Conservation (phyloP, 1,139 yeast genomes). For the Diutina rugosa region DNA sequence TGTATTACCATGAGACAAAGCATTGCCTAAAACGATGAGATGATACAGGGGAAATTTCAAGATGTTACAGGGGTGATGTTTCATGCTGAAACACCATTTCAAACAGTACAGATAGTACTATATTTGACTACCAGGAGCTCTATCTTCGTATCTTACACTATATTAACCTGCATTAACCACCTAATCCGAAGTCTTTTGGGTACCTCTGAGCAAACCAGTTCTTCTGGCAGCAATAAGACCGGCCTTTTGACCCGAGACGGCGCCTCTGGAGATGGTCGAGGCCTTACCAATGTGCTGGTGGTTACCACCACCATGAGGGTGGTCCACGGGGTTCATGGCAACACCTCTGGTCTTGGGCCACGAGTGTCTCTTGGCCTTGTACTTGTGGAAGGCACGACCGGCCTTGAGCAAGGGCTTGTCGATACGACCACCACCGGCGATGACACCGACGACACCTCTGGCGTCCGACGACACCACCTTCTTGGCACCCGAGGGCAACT, state of each 20-base stretch:
- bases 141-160: slow-evolving; percentile 1
- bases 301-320: slow-evolving; percentile 99
- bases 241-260: slow-evolving; percentile 99
- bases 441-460: slow-evolving; percentile 99
- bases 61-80: no score
- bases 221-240: slow-evolving; percentile 99
- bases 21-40: no score
- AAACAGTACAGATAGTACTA: no score
- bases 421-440: slow-evolving; percentile 99
- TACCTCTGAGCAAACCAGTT: slow-evolving; percentile 99
- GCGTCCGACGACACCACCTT: slow-evolving; percentile 90
- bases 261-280: slow-evolving; percentile 98
- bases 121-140: background rate
- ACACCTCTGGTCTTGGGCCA: slow-evolving; percentile 99
- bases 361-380: slow-evolving; percentile 97
- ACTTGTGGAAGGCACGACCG: slow-evolving; percentile 99
- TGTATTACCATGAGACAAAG: no score
- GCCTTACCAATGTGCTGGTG: slow-evolving; percentile 99
- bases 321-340: slow-evolving; percentile 99
- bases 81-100: no score
- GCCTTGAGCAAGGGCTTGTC: slow-evolving; percentile 99
- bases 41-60: no score
- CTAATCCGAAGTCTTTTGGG: slow-evolving; percentile 87
- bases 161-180: slow-evolving; percentile 2
- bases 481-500: slow-evolving; percentile 98